Evolutionary conservation across 202 grass and related monocot species (phyloP).

Genomic region (Panicum hallii): DNA sequence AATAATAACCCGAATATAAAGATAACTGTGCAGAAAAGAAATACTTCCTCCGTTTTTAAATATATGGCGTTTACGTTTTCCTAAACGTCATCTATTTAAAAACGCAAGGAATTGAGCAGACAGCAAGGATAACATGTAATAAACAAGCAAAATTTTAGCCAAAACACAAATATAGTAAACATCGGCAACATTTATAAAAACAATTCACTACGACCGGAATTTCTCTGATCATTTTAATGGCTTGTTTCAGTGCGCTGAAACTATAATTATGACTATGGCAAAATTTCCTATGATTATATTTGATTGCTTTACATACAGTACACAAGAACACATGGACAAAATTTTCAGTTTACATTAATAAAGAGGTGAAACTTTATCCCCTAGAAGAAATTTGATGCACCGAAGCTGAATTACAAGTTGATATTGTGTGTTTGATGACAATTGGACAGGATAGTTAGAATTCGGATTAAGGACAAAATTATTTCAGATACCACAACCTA

Average conservation of each 20-base stretch:
- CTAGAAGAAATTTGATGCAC: neutral
- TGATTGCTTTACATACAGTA: neutral
- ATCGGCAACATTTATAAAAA: neutral
- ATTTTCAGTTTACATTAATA: neutral
- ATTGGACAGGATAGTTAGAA: neutral
- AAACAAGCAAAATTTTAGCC: neutral
- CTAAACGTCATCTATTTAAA: neutral
- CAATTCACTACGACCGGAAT: neutral
- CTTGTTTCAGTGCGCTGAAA: neutral
- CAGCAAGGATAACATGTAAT: neutral
- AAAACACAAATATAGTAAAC: neutral
- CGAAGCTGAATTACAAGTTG: neutral
- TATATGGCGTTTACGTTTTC: neutral
- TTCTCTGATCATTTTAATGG: neutral
- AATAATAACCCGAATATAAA: slow-evolving; percentile 73
- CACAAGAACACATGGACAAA: neutral
- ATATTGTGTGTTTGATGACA: neutral
- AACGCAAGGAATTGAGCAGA: neutral
- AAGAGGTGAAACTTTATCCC: neutral
- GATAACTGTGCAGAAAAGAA: slow-evolving; percentile 37
- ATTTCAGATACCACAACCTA: neutral
- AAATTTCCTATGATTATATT: neutral
- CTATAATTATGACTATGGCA: neutral
- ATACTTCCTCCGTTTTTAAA: slow-evolving; percentile 2
- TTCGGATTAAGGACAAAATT: neutral